A percentile compares a stretch with the other conserved stretches of the same genome.
Conservation (phyloP, 495 filamentous ascomycete genomes). For the Oleoguttula mirabilis region DNA sequence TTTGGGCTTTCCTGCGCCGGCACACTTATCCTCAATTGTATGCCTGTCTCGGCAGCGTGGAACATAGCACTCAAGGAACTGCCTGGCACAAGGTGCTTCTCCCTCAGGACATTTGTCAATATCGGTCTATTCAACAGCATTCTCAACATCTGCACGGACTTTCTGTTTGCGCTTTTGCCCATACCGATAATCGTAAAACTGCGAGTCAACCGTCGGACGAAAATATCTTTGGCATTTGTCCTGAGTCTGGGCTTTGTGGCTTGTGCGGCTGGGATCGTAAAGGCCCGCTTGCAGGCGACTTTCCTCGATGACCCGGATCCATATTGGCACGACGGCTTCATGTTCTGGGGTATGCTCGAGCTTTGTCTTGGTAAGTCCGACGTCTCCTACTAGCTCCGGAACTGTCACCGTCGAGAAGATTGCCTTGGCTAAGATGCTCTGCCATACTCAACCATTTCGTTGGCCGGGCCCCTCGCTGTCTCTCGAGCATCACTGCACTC, state of each 20-base stretch:
- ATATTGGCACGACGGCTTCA: conserved; percentile 23
- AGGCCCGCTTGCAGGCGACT: conserved; percentile 23
- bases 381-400: no score
- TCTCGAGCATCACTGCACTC: no score
- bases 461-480: no score
- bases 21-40: conserved; percentile 26
- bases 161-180: conserved; percentile 25
- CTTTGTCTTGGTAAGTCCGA: conserved; percentile 18
- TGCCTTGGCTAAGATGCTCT: no score
- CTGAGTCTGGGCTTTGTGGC: conserved; percentile 27
- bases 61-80: conserved; percentile 14
- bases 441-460: no score
- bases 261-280: conserved; percentile 25
- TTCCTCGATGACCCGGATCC: conserved; percentile 20
- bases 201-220: conserved; percentile 25
- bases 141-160: conserved; percentile 28
- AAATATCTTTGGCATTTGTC: conserved; percentile 23
- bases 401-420: background rate
- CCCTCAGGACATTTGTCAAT: conserved; percentile 17
- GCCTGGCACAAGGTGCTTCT: conserved; percentile 24
- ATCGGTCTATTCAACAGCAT: conserved; percentile 23
- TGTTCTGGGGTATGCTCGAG: conserved; percentile 26
- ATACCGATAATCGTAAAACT: conserved; percentile 26
- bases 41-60: conserved; percentile 23
- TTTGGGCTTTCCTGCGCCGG: conserved; percentile 21